Base-by-base conservation (phyloP, 2,329 filamentous ascomycete genomes). In the Hyphodiscus sp. region DNA sequence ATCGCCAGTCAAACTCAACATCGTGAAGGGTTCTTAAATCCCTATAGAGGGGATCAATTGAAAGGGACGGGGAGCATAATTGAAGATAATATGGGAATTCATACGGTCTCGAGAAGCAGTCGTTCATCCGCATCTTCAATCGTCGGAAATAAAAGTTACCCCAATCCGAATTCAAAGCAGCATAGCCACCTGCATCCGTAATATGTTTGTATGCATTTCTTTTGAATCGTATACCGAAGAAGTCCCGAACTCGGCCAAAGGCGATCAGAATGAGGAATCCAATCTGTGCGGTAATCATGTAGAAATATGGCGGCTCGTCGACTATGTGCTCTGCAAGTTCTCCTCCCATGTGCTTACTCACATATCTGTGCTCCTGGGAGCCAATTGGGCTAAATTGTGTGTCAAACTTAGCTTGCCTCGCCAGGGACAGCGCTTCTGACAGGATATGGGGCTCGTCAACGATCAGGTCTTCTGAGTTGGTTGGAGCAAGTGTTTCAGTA, bases 111-210 rank as follows among this genome's bases (percentile, higher is more conserved):
- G 91, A 86, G 69, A 96, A 96, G 75, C 89, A 95, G 71, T 97
- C 92, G 64, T 96, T 94, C 67, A 97, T 89, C 58, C 92, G 85
- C 75, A 89, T 82, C 77, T 97, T 96, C 67, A 96, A 72, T 53
- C 92, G 80, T 55, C 92, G 82, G 55, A 91, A 89, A 72, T 96
- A 97, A 71, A 97, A 97, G 71, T 91, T 96, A 76, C 96, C 92
- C 67, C 96, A 97, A 71, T 96, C 92, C 65, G 90, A 92, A 71
- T 96, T 96, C 61, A 96, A 78, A 2, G 91, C 89, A 11, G 91
- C 92, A 67, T 95, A 96, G 60, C 92, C 92, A 67, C 95, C 89
- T 61, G 82, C 80, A 42, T 86, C 81, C 67, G 87, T 87, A 66
- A 96, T 76, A 63, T 91, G 85, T 65, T 83, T 83, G 72, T 96